Conservation (phyloP, 2,329 filamentous ascomycete species). For the Microthyrium microscopicum region DNA sequence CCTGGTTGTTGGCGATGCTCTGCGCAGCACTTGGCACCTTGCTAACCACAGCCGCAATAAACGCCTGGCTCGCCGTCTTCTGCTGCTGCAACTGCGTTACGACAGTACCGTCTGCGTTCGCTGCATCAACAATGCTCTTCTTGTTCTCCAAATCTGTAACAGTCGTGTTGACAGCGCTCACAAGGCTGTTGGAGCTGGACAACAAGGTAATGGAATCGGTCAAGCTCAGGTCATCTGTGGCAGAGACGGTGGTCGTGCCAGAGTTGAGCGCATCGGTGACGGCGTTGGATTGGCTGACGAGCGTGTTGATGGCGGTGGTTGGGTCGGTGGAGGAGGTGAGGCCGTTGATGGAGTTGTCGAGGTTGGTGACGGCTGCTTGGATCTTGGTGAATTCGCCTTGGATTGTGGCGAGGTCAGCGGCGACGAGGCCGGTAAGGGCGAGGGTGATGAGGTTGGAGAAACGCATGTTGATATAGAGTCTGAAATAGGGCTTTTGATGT, state of each 20-base stretch:
- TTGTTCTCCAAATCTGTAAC: slow-evolving; percentile 2
- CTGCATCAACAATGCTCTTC: slow-evolving; percentile 2
- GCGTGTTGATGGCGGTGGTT: slow-evolving; percentile 15
- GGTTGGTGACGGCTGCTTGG: neutral
- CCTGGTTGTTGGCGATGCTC: slow-evolving; percentile 1
- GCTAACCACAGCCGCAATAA: slow-evolving; percentile 2
- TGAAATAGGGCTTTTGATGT: too few relatives aligned
- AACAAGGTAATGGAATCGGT: slow-evolving; percentile 1
- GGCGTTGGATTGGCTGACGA: slow-evolving; percentile 18
- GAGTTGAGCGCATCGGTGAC: slow-evolving; percentile 12
- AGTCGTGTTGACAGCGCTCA: neutral
- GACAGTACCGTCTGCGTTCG: neutral
- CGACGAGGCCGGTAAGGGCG: neutral
- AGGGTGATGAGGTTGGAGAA: too few relatives aligned
- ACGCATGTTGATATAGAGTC: too few relatives aligned
- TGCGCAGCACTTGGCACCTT: neutral
- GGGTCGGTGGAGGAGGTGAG: neutral
- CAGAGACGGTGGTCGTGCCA: slow-evolving; percentile 1
- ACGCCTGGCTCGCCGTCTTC: neutral
- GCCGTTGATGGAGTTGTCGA: neutral
- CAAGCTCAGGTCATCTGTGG: neutral
- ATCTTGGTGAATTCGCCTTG: neutral
- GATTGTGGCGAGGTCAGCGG: neutral
- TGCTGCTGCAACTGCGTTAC: neutral
- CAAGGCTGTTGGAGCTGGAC: neutral